phyloP scores from a whole-genome alignment of 108 stramenopile genomes.

The Skeletonema marinoi region DNA sequence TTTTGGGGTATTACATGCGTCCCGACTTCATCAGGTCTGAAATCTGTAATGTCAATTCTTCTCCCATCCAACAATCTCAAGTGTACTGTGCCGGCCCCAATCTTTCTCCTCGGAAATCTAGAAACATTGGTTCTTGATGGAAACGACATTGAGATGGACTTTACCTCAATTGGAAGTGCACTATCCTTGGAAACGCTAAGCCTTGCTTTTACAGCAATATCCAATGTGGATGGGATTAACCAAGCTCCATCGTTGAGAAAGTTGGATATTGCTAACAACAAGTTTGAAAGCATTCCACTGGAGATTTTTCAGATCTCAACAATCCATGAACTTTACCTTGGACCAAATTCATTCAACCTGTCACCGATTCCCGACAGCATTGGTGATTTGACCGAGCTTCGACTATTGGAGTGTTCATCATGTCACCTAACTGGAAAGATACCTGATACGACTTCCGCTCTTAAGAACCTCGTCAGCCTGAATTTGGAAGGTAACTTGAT shows the following conservation, averaged over 20 bases:
- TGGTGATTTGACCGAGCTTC: conserved; percentile 18
- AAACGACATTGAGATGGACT: conserved; percentile 63
- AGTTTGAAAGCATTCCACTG: conserved; percentile 15
- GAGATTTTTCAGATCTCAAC: conserved; percentile 31
- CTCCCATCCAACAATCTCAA: conserved; percentile 71
- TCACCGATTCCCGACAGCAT: conserved; percentile 27
- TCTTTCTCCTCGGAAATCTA: conserved; percentile 66
- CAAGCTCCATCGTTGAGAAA: conserved; percentile 50
- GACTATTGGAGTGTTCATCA: conserved; percentile 27
- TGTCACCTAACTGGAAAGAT: conserved; percentile 52
- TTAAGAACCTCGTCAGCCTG: conserved; percentile 52
- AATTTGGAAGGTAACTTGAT: conserved; percentile 49
- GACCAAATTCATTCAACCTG: conserved; percentile 15
- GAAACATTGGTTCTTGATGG: conserved; percentile 63
- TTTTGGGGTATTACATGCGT: conserved; percentile 74
- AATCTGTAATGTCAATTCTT: conserved; percentile 54
- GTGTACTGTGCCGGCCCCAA: conserved; percentile 57
- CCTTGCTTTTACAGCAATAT: conserved; percentile 59
- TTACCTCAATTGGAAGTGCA: conserved; percentile 70
- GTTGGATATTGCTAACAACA: conserved; percentile 68
- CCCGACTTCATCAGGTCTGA: conserved; percentile 7
- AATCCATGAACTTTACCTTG: conserved; percentile 30
- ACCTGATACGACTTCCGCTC: conserved; percentile 45
- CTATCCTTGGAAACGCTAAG: conserved; percentile 48
- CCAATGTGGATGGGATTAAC: conserved; percentile 62